Conservation (phyloP, 2,329 filamentous ascomycete genomes). For the Cladorrhinum sp. region DNA sequence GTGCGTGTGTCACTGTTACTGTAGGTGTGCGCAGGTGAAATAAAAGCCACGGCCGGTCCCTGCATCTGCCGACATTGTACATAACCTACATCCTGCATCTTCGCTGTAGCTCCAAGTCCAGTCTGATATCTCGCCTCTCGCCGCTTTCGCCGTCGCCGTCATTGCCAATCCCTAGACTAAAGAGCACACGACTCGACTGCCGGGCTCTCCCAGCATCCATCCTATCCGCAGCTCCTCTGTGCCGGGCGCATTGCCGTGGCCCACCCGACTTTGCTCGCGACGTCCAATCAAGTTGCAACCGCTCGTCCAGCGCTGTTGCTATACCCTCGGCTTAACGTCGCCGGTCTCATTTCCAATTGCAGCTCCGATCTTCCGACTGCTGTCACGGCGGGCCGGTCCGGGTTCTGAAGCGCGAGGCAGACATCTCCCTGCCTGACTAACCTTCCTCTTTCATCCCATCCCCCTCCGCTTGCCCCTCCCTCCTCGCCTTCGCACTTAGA, state of each 20-base stretch:
- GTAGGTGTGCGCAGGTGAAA: neutral
- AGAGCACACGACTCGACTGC: no score
- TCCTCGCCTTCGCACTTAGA: conserved; percentile 13
- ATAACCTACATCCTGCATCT: neutral
- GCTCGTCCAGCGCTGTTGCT: conserved; percentile 7
- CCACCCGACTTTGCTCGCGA: conserved; percentile 15
- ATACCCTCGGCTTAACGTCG: conserved; percentile 26
- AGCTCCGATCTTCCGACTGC: conserved; percentile 22
- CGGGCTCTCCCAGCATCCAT: conserved; percentile 11
- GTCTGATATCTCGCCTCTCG: neutral
- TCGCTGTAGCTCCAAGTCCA: no score
- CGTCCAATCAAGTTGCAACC: conserved; percentile 20
- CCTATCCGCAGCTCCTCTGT: conserved; percentile 16
- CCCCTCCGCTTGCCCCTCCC: neutral
- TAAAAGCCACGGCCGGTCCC: conserved; percentile 7
- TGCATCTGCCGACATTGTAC: conserved; percentile 2
- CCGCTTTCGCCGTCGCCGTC: conserved; percentile 4
- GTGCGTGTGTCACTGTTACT: neutral
- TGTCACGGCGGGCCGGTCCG: conserved; percentile 25
- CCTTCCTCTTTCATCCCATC: conserved; percentile 12
- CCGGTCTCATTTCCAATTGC: conserved; percentile 19
- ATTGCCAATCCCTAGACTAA: neutral
- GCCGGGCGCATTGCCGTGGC: conserved; percentile 22
- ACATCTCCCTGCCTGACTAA: conserved; percentile 10
- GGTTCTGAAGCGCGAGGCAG: conserved; percentile 10